A percentile compares a stretch with the other conserved stretches of the same genome.
phyloP scores from a whole-genome alignment of 176 grass and related monocot genomes.

The Aegilops speltoides region DNA sequence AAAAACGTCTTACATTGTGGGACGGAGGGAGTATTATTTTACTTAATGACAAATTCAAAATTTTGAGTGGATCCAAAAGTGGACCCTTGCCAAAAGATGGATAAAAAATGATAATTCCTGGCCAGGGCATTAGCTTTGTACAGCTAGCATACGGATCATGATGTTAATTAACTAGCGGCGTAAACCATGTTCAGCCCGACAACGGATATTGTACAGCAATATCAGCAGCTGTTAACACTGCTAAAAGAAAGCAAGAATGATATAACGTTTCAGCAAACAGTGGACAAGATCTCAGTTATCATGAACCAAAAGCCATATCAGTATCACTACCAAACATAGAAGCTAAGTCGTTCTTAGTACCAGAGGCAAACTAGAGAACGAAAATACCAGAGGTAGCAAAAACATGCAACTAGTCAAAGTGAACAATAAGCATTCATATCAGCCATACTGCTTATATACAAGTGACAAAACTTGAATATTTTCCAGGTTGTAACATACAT shows the following conservation, averaged over 20 bases:
- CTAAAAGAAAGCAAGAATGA: not conserved
- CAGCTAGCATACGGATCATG: not conserved
- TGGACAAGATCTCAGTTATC: not conserved
- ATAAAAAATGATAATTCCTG: not conserved
- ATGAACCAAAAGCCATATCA: not conserved
- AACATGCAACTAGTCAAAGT: constrained; percentile 9
- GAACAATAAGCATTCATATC: constrained; percentile 3
- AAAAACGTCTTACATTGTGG: too few relatives aligned
- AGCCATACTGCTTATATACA: not conserved
- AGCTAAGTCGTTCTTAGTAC: not conserved
- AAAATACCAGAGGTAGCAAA: not conserved
- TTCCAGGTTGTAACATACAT: not conserved
- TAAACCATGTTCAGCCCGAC: not conserved
- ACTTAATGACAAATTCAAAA: not conserved
- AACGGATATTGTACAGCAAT: not conserved
- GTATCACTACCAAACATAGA: not conserved
- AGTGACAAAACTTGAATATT: not conserved
- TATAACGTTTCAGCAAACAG: not conserved
- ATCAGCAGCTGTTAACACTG: not conserved
- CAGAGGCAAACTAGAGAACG: not conserved
- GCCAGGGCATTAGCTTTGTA: not conserved
- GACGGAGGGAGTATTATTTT: not conserved
- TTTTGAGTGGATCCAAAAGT: not conserved
- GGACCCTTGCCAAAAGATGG: not conserved
- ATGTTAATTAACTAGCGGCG: not conserved